A percentile compares a stretch with the other conserved stretches of the same genome.
Evolutionary conservation across 2,329 filamentous ascomycete species (phyloP).

Genomic region (Cytospora schulzeri): DNA sequence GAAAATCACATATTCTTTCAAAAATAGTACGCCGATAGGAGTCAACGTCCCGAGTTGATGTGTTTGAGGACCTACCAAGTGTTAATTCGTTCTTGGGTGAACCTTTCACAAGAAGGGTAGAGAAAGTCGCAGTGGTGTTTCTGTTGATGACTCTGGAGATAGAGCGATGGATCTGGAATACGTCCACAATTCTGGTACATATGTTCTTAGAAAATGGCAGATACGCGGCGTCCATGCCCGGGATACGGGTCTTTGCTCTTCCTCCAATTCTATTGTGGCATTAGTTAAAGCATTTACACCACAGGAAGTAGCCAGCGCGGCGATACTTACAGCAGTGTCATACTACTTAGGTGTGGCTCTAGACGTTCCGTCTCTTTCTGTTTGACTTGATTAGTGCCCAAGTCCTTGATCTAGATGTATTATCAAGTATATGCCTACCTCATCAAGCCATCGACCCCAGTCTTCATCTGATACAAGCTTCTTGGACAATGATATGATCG

Average conservation of each 20-base stretch:
- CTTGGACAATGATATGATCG: neutral
- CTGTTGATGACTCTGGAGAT: conserved; percentile 4
- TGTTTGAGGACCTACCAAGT: neutral
- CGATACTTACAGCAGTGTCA: neutral
- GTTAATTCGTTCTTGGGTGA: neutral
- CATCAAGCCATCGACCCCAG: conserved; percentile 1
- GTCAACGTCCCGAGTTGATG: neutral
- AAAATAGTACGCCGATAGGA: neutral
- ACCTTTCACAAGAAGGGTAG: neutral
- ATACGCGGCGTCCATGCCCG: neutral
- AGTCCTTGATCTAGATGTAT: neutral
- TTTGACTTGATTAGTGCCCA: neutral
- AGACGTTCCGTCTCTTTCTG: neutral
- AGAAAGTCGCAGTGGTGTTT: neutral
- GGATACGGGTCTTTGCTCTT: neutral
- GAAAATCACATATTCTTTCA: neutral
- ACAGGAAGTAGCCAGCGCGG: neutral
- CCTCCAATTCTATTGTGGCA: neutral
- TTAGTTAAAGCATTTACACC: neutral
- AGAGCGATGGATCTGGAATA: conserved; percentile 6
- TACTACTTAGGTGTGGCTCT: neutral
- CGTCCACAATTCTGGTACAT: neutral
- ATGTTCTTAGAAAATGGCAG: conserved; percentile 8
- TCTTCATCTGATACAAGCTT: neutral
- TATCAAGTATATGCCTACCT: neutral